Conservation (phyloP, 805 yeast species). For the Komagataella phaffii region DNA sequence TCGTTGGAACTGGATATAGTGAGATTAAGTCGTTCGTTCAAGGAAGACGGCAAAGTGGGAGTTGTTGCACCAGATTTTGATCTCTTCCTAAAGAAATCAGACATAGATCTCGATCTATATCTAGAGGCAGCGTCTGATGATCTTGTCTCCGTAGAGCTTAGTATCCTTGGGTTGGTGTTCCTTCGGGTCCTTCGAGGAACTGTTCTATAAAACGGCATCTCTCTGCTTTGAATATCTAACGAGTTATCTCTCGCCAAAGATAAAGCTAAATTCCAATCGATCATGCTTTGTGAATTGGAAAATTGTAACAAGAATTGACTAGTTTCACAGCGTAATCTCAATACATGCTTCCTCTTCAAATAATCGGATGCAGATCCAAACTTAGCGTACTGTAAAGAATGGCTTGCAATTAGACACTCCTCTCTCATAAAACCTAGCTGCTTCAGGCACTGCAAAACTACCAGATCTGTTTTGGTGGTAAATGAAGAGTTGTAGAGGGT, state of each 20-base stretch:
- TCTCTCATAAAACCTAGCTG: slow-evolving; percentile 15
- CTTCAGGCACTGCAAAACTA: slow-evolving; percentile 9
- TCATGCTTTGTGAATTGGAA: slow-evolving; percentile 45
- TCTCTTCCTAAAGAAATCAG: background rate
- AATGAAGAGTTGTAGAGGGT: slow-evolving; percentile 12
- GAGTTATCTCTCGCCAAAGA: slow-evolving; percentile 70
- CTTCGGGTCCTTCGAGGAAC: slow-evolving; percentile 63
- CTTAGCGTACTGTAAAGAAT: slow-evolving; percentile 72
- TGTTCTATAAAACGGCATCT: slow-evolving; percentile 63
- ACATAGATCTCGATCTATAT: background rate
- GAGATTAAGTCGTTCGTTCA: background rate
- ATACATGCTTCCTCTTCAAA: slow-evolving; percentile 49
- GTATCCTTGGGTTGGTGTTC: background rate
- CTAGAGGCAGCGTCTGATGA: background rate
- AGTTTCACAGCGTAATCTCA: slow-evolving; percentile 69
- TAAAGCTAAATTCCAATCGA: slow-evolving; percentile 67
- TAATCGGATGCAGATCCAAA: slow-evolving; percentile 83
- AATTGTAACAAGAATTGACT: slow-evolving; percentile 71
- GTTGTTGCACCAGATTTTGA: background rate
- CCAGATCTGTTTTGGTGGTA: slow-evolving; percentile 15
- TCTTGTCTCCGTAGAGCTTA: background rate
- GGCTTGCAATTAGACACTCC: slow-evolving; percentile 39
- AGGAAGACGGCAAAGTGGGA: background rate
- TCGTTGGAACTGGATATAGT: background rate
- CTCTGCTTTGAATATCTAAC: slow-evolving; percentile 60